Evolutionary conservation across 129 eudicot species (phyloP).

Genomic region (Silybum marianum): DNA sequence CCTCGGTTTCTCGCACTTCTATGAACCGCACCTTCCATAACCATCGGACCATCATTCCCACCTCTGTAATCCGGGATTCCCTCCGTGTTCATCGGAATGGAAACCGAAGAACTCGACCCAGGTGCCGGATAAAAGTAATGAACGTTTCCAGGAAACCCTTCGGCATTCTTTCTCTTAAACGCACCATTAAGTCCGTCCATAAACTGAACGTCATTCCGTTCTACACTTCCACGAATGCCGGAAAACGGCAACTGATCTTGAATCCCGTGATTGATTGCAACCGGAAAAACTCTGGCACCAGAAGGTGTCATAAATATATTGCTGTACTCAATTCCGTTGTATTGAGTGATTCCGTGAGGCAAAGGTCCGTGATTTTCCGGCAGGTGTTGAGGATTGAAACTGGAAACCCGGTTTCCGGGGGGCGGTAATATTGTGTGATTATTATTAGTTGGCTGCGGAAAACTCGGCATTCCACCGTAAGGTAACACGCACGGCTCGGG

Average conservation of each 20-base stretch:
- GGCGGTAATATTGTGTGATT: constrained; percentile 50
- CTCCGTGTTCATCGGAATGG: constrained; percentile 35
- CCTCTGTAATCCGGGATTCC: constrained; percentile 44
- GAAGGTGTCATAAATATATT: constrained; percentile 53
- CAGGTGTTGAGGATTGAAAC: constrained; percentile 52
- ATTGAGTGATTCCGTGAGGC: constrained; percentile 54
- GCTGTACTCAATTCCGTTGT: constrained; percentile 21
- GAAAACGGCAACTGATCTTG: constrained; percentile 61
- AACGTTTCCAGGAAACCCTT: constrained; percentile 41
- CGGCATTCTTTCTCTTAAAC: constrained; percentile 73
- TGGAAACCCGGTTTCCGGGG: constrained; percentile 45
- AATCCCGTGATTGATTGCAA: constrained; percentile 54
- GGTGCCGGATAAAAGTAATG: constrained; percentile 50
- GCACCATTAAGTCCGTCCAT: constrained; percentile 48
- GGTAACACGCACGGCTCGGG: constrained; percentile 60
- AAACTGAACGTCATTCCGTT: constrained; percentile 40
- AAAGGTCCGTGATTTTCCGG: constrained; percentile 60
- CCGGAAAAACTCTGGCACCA: constrained; percentile 55
- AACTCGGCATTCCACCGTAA: constrained; percentile 49
- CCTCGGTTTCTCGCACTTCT: constrained; percentile 45
- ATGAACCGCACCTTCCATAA: constrained; percentile 45
- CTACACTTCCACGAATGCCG: constrained; percentile 47
- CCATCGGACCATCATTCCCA: constrained; percentile 33
- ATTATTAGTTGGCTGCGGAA: constrained; percentile 51
- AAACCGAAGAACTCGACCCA: constrained; percentile 71